phyloP scores from a whole-genome alignment of 73 alveolate species.

The Durusdinium trenchii region DNA sequence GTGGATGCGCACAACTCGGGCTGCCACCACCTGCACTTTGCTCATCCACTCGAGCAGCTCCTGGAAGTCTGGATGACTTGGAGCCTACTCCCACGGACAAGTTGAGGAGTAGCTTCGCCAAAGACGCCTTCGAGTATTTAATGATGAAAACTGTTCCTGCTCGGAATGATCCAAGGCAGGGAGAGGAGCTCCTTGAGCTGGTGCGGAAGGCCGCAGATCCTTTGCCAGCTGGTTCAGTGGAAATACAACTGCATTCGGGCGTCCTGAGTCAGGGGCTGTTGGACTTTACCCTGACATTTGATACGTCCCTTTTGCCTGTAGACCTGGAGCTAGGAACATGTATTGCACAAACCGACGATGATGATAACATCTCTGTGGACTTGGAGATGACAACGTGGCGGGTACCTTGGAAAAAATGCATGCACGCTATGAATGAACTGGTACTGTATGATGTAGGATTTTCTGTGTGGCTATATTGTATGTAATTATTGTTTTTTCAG shows the following conservation, averaged over 20 bases:
- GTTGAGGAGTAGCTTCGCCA: slow-evolving; percentile 20
- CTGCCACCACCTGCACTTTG: slow-evolving; percentile 15
- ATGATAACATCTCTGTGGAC: not conserved
- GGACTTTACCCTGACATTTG: not conserved
- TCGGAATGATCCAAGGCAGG: slow-evolving; percentile 21
- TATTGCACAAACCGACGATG: not conserved
- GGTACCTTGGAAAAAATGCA: not conserved
- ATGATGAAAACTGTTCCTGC: not conserved
- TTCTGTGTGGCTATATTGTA: too few species aligned
- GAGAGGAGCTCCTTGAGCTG: slow-evolving; percentile 25
- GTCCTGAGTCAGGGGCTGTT: not conserved
- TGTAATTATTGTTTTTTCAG: too few species aligned
- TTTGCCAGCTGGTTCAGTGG: slow-evolving; percentile 13
- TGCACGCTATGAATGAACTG: too few species aligned
- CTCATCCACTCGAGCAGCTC: slow-evolving; percentile 50
- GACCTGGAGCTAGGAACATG: not conserved
- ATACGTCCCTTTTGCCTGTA: not conserved
- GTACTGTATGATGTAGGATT: too few species aligned
- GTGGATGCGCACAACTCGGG: slow-evolving; percentile 47
- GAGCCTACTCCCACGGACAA: not conserved
- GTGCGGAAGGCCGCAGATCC: not conserved
- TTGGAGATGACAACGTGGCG: not conserved
- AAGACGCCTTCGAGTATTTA: slow-evolving; percentile 71
- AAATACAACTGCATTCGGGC: not conserved
- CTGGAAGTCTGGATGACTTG: not conserved